Base-by-base conservation (phyloP, 495 filamentous ascomycete genomes). In the Tuber melanosporum region DNA sequence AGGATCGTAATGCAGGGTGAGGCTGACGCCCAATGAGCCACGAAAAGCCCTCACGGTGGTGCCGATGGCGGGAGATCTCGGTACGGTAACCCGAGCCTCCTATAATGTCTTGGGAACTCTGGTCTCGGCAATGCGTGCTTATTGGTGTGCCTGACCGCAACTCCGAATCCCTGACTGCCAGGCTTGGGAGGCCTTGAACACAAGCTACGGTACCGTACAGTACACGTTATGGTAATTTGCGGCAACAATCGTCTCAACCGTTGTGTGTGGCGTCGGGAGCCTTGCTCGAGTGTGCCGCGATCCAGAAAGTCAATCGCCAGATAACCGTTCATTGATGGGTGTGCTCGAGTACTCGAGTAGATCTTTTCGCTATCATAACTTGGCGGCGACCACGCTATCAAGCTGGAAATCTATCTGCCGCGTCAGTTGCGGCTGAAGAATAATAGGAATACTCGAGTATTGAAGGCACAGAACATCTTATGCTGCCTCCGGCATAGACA, bases 381-480 rank as follows among this genome's bases (percentile, higher is more conserved):
- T 41, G 39, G n/a, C 14, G 57, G 57, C 12, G 57, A 32, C 0
- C 26, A 7, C 2, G 26, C 12, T 6, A 15, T 14, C 57, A 17
- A 66, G 57, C n/a, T 57, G 49, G 22, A n/a, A 32, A 66, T 10
- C 2, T 66, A 66, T 32, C 57, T 12, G 57, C 57, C n/a, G 57
- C 57, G 57, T 66, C 57, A 66, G n/a, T 66, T 66, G 12, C 57
- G 57, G 57, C 57, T 66, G 57, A 66, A 15, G 32, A 32, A 66
- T 4, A 32, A 32, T 14, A 1, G 1, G n/a, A 66, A 8, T 26
- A 32, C 32, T 32, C 32, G 32, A 32, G 32, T 32, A 17, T 10
- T 32, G 57, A 6, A 32, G 12, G 12, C 32, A 1, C 10, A 32
- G 10, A 66, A 66, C n/a, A 66, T 32, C 52, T 26, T 62, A 15